Evolutionary conservation across 1,284 basidiomycete species (phyloP).

Genomic region (Naganishia cerealis): DNA sequence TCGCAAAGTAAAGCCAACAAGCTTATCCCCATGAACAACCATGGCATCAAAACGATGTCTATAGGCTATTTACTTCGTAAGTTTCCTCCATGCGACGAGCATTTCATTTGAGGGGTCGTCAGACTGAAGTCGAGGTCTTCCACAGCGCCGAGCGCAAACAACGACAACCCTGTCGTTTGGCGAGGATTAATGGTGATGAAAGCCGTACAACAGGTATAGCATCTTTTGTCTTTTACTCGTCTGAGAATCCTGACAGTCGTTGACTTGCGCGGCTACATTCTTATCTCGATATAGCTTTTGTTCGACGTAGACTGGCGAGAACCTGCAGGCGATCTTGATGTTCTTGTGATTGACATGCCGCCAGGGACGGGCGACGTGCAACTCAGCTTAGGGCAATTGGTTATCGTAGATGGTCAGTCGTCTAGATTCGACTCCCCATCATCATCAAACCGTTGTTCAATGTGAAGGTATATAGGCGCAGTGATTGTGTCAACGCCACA

Average conservation of each 20-base stretch:
- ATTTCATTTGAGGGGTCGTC: not conserved
- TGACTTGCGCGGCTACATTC: constrained; percentile 1
- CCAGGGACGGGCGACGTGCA: constrained; percentile 97
- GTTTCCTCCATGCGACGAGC: constrained; percentile 29
- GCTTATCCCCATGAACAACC: constrained; percentile 80
- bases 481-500: constrained; percentile 95
- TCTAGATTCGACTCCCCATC: constrained; percentile 6
- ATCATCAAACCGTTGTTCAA: not conserved
- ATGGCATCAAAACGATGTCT: constrained; percentile 91
- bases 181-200: constrained; percentile 98
- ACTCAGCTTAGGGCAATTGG: constrained; percentile 86
- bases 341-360: constrained; percentile 93
- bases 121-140: not conserved
- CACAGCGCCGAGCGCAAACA: constrained; percentile 52
- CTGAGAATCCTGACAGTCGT: not conserved
- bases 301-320: constrained; percentile 92
- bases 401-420: constrained; percentile 73
- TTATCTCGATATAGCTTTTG: constrained; percentile 64
- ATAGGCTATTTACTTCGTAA: constrained; percentile 74
- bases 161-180: constrained; percentile 86
- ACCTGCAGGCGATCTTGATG: constrained; percentile 64
- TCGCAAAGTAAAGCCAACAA: constrained; percentile 63
- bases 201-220: constrained; percentile 70
- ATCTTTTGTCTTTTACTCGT: not conserved
- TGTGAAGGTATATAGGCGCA: constrained; percentile 60